Conservation (phyloP, 2,329 filamentous ascomycete genomes). For the Botrytis porri region DNA sequence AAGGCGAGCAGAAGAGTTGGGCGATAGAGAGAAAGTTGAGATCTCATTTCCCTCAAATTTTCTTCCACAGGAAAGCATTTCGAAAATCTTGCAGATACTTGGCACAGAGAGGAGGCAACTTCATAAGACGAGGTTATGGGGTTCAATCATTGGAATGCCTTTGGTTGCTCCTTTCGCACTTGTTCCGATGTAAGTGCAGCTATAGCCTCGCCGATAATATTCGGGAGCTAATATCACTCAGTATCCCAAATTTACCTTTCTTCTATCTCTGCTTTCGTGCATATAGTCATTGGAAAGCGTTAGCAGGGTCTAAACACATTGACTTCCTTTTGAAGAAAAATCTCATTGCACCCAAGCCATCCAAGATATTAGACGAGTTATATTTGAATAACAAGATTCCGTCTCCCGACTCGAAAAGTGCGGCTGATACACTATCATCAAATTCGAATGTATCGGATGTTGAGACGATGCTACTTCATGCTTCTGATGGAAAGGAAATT, state of each 20-base stretch:
- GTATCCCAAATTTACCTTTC: slow-evolving; percentile 90
- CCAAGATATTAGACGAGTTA: slow-evolving; percentile 67
- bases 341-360: slow-evolving; percentile 64
- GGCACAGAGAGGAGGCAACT: slow-evolving; percentile 77
- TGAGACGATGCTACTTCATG: slow-evolving; percentile 45
- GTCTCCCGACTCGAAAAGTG: slow-evolving; percentile 18
- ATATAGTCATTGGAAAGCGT: slow-evolving; percentile 87
- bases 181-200: slow-evolving; percentile 70
- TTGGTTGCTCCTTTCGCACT: slow-evolving; percentile 78
- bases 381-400: slow-evolving; percentile 49
- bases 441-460: slow-evolving; percentile 32
- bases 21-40: slow-evolving; percentile 63
- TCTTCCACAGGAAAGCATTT: slow-evolving; percentile 62
- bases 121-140: slow-evolving; percentile 74
- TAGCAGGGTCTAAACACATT: slow-evolving; percentile 80
- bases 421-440: slow-evolving; percentile 10
- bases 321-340: slow-evolving; percentile 75
- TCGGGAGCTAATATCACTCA: slow-evolving; percentile 40
- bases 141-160: slow-evolving; percentile 80
- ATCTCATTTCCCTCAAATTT: slow-evolving; percentile 73
- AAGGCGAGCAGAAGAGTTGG: slow-evolving; percentile 60
- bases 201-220: background rate
- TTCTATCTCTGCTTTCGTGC: slow-evolving; percentile 92
- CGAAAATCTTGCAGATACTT: slow-evolving; percentile 63
- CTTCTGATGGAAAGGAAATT: slow-evolving; percentile 54